Evolutionary conservation across 139 green algal genomes (phyloP), one percentile per base, ranked within the genome.

Genomic region (Edaphochlamys debaryana): DNA sequence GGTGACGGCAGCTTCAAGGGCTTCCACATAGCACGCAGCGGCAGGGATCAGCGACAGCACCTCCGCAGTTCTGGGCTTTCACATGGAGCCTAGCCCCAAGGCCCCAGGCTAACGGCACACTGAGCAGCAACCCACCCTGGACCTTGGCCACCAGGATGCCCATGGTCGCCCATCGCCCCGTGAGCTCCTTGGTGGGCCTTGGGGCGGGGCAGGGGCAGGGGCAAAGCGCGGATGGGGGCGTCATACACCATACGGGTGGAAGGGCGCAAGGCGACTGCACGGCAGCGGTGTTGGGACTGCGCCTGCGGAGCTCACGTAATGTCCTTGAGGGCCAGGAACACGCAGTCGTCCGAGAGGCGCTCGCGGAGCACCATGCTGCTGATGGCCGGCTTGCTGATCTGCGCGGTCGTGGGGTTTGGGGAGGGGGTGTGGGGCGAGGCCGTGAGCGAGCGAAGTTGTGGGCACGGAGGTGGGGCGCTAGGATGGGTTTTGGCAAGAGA

Each of bases 131-230:
- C 73, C 69, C 68, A 87, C 83, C 70, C 68, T 87, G 83, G 22
- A 69, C 40, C 41, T 87, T 87, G 83, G 34, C 56, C 5, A 80
- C 74, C 6, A 87, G 74, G 13, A 84, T 75, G 1, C 27, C 83
- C 38, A 87, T 75, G 40, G 83, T 87, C 1, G 67, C 68, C 83
- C 83, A 87, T 23, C 76, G 76, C 6, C 76, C 76, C 5, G 76
- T 17, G 22, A 34, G 20, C 62, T 82, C 76, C 8, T 63, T 42
- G 42, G 23, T 66, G 42, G 76, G 63, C 11, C 76, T 82, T 62
- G 30, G 30, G 22, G 56, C 23, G 52, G 25, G 15, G 17, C 4
- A 20, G 17, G 19, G 52, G 9, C 3, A 20, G 52, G 52, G 52
- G 52, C 13, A 29, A 62, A 27, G 67, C 20, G 0, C 38, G 19